These are phyloP conservation scores for Epichloe coenophiala DNA, from an alignment of 2,329 filamentous ascomycete species.

Conservation along the genomic window DNA sequence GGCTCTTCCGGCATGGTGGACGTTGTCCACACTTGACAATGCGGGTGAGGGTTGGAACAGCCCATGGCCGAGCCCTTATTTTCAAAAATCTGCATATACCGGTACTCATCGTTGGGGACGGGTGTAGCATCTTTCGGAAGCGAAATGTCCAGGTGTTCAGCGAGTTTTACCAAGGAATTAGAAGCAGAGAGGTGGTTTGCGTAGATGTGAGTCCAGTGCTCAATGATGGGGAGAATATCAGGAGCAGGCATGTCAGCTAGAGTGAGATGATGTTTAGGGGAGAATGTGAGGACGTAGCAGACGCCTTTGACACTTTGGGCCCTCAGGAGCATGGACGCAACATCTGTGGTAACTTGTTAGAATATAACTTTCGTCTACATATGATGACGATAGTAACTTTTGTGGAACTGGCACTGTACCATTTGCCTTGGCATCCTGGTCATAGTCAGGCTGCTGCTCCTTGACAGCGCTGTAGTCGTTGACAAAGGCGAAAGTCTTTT, in stretches of 20 bases:
- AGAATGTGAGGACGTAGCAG: slow-evolving; percentile 96
- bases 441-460: slow-evolving; percentile 76
- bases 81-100: slow-evolving; percentile 99
- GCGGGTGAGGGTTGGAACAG: slow-evolving; percentile 95
- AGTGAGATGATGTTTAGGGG: slow-evolving; percentile 82
- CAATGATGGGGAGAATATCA: slow-evolving; percentile 70
- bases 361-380: neutral
- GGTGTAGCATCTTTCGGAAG: slow-evolving; percentile 23
- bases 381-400: neutral
- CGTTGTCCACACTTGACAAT: slow-evolving; percentile 93
- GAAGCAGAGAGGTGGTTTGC: slow-evolving; percentile 61
- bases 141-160: slow-evolving; percentile 26
- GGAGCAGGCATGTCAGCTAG: slow-evolving; percentile 72
- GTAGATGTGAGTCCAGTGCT: slow-evolving; percentile 89
- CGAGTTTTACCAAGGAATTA: slow-evolving; percentile 42
- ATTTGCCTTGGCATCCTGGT: slow-evolving; percentile 25
- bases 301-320: slow-evolving; percentile 83
- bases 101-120: slow-evolving; percentile 59
- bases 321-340: slow-evolving; percentile 63
- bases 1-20: slow-evolving; percentile 86
- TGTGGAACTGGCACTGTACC: slow-evolving; percentile 9
- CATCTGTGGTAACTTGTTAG: slow-evolving; percentile 30
- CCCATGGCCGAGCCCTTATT: slow-evolving; percentile 98
- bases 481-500: slow-evolving; percentile 82
- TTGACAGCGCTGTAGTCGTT: slow-evolving; percentile 98